phyloP scores from a whole-genome alignment of 768 basidiomycete genomes.

The Russula sp. region DNA sequence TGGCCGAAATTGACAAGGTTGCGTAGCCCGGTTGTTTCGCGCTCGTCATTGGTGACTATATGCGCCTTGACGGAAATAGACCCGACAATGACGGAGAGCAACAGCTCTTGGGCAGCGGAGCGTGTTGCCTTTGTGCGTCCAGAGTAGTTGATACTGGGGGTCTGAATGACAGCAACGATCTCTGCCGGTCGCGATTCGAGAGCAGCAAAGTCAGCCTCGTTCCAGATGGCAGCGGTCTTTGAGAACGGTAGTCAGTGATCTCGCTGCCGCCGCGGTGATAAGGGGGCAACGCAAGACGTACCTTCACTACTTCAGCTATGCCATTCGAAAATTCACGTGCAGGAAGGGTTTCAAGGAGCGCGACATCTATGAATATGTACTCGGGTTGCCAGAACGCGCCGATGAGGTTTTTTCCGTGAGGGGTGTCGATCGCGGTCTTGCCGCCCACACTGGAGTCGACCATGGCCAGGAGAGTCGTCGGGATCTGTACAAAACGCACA shows the following conservation, averaged over 20 bases:
- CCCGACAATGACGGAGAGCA: conserved; percentile 86
- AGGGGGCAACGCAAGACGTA: conserved; percentile 28
- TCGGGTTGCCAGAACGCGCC: conserved; percentile 98
- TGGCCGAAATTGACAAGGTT: conserved; percentile 99
- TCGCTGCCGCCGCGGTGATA: neutral
- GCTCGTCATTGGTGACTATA: conserved; percentile 95
- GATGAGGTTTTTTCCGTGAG: conserved; percentile 96
- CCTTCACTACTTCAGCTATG: conserved; percentile 98
- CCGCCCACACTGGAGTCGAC: conserved; percentile 97
- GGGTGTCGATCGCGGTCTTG: conserved; percentile 99
- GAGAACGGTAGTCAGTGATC: neutral
- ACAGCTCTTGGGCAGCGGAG: conserved; percentile 68
- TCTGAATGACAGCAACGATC: conserved; percentile 83
- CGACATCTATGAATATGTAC: conserved; percentile 95
- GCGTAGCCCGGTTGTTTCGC: conserved; percentile 84
- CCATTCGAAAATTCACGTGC: conserved; percentile 95
- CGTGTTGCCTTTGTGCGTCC: conserved; percentile 60
- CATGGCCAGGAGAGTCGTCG: conserved; percentile 96
- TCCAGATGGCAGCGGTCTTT: conserved; percentile 99
- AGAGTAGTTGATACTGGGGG: conserved; percentile 53
- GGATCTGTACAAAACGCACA: conserved; percentile 91
- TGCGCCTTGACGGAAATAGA: conserved; percentile 95
- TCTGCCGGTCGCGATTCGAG: conserved; percentile 83
- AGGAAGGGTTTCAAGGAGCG: conserved; percentile 91
- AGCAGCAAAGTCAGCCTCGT: conserved; percentile 79